Evolutionary conservation across 176 grass and related monocot species (phyloP).

Genomic region (Carex cristatella): DNA sequence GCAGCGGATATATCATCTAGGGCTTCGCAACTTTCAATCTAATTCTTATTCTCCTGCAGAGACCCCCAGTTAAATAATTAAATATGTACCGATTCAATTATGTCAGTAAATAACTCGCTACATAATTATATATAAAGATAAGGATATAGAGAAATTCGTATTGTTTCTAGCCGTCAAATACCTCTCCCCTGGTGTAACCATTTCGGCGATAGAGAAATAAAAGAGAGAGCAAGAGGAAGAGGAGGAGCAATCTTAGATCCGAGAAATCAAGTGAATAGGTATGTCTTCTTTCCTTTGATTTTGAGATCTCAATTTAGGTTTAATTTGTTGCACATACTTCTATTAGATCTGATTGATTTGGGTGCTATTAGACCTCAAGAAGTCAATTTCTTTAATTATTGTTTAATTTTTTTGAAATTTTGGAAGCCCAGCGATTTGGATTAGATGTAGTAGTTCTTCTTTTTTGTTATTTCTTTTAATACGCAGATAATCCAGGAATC

Average conservation of each 20-base stretch:
- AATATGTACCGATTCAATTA: neutral
- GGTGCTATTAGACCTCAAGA: neutral
- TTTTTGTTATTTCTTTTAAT: too few species aligned
- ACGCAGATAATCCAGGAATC: neutral
- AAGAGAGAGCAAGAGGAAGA: neutral
- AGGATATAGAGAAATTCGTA: neutral
- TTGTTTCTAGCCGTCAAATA: neutral
- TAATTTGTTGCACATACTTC: neutral
- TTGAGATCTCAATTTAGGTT: neutral
- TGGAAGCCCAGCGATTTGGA: too few species aligned
- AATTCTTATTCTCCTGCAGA: too few species aligned
- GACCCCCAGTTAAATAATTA: too few species aligned
- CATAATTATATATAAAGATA: neutral
- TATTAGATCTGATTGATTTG: slow-evolving; percentile 5
- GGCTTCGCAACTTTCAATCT: too few species aligned
- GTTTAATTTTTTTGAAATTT: too few species aligned
- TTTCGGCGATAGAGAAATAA: neutral
- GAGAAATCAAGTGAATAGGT: neutral
- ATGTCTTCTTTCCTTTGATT: neutral
- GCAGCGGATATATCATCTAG: neutral
- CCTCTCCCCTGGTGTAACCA: neutral
- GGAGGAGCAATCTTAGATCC: neutral
- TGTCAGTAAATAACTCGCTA: neutral
- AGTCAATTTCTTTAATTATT: too few species aligned
- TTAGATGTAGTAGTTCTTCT: too few species aligned